Percentiles rank a stretch among this genome's conserved stretches.
phyloP scores from a whole-genome alignment of 805 yeast genomes.

The Lipomyces kockii region DNA sequence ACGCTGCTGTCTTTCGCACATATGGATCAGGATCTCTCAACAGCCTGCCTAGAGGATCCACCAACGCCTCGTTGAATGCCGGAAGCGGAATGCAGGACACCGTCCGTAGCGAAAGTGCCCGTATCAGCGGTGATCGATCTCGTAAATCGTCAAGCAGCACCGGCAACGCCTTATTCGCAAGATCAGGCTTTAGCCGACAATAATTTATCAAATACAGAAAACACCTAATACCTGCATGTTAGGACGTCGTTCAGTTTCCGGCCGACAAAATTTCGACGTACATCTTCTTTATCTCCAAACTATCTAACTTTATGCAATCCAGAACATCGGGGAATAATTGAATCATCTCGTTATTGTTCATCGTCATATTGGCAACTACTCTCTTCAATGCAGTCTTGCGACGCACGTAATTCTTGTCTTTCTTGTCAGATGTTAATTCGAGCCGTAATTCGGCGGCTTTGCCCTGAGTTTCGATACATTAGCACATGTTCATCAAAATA shows the following conservation, averaged over 20 bases:
- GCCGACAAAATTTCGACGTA: slow-evolving; percentile 4
- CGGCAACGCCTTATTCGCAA: slow-evolving; percentile 61
- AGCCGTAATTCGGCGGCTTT: slow-evolving; percentile 46
- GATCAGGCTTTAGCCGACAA: slow-evolving; percentile 61
- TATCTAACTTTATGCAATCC: slow-evolving; percentile 54
- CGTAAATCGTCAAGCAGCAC: slow-evolving; percentile 58
- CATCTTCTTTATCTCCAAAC: slow-evolving; percentile 71
- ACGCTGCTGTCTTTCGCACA: slow-evolving; percentile 72
- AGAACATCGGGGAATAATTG: slow-evolving; percentile 68
- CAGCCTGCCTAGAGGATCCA: slow-evolving; percentile 45
- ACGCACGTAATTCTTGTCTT: slow-evolving; percentile 45
- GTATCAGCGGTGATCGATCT: slow-evolving; percentile 54
- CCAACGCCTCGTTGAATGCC: slow-evolving; percentile 56
- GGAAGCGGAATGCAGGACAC: slow-evolving; percentile 62
- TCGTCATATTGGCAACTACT: slow-evolving; percentile 79
- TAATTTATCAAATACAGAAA: slow-evolving; percentile 67
- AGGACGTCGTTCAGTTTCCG: not conserved
- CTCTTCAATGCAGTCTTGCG: slow-evolving; percentile 64
- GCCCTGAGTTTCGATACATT: slow-evolving; percentile 36
- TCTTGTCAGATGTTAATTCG: slow-evolving; percentile 40
- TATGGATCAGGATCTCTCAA: slow-evolving; percentile 58
- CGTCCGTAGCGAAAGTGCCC: slow-evolving; percentile 68
- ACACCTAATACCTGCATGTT: slow-evolving; percentile 45
- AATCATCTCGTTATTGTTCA: slow-evolving; percentile 79
- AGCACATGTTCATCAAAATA: not conserved